Conservation (phyloP, 73 alveolate genomes). For the Tetrahymena borealis region DNA sequence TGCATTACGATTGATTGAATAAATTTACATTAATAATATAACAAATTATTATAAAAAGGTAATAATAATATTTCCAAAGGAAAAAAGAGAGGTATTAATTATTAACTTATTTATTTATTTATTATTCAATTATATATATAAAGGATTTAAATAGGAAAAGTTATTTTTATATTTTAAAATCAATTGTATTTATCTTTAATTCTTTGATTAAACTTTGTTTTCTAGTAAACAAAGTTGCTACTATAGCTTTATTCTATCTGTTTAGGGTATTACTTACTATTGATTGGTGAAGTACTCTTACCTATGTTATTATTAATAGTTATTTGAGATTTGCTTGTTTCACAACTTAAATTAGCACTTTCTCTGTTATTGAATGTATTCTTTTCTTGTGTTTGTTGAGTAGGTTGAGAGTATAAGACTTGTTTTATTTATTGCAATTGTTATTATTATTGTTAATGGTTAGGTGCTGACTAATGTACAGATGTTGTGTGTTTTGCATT, state of each 20-base stretch:
- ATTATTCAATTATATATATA: no score
- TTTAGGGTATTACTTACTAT: neutral
- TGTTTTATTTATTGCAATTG: neutral
- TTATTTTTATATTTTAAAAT: no score
- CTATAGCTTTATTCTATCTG: neutral
- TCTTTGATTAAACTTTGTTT: neutral
- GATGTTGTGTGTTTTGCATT: neutral
- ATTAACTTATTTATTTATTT: no score
- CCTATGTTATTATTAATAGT: neutral
- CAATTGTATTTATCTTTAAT: neutral
- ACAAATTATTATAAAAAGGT: no score
- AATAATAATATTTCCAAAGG: no score
- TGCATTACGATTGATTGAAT: no score
- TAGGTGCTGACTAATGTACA: neutral
- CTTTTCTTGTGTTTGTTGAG: neutral
- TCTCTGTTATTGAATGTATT: neutral
- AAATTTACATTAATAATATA: no score
- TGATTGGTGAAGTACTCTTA: neutral
- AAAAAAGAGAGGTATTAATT: no score
- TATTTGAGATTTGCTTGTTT: neutral
- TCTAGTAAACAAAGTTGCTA: neutral
- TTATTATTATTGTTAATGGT: neutral
- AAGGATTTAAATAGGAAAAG: no score
- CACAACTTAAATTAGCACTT: neutral
- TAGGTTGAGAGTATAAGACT: neutral